Base-by-base conservation (phyloP, 2,329 filamentous ascomycete species). In the Coniella vitis region DNA sequence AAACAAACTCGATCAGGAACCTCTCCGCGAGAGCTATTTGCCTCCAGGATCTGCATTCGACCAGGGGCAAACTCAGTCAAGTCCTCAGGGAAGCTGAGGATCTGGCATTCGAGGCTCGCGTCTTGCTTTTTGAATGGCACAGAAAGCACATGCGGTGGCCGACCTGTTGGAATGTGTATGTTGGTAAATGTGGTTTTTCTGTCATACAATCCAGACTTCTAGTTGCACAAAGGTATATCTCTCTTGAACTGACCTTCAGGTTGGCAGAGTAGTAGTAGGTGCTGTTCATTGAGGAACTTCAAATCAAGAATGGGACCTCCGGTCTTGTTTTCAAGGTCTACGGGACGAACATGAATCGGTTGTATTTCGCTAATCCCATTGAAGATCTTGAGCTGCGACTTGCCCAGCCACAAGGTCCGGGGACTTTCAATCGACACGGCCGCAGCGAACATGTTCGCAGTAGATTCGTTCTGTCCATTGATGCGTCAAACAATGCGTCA, bases 281-380 rank as follows among this genome's bases (percentile, higher is more conserved):
- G 72, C 12, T 72, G 64, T 48, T 85, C 78, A 57, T 84, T 74
- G 38, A 87, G 72, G 58, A 90, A 88, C 59, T 84, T 83, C 13
- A 85, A 63, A 60, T 89, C 83, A 17, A 79, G 63, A 14, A 83
- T 65, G n/a, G 63, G 66, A 10, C 66, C 66, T 5, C 13, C 31
- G 19, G 25, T 38, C 31, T 35, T 20, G 17, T 32, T 19, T 13
- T n/a, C 31, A 20, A 47, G 37, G 37, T 40, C 29, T 32, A 42
- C 19, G 9, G 22, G 25, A 20, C n/a, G 2, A 13, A 14, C 13
- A 3, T 13, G n/a, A n/a, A 25, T 35, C 3, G 22, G 62, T 61
- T 2, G 68, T 68, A 1, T 63, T 57, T 70, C 69, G 56, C 78
- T 86, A 49, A 84, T 78, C 35, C 79, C 79, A 45, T 82, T 82